Base-by-base conservation (phyloP, 768 basidiomycete species). In the Astraeus odoratus region DNA sequence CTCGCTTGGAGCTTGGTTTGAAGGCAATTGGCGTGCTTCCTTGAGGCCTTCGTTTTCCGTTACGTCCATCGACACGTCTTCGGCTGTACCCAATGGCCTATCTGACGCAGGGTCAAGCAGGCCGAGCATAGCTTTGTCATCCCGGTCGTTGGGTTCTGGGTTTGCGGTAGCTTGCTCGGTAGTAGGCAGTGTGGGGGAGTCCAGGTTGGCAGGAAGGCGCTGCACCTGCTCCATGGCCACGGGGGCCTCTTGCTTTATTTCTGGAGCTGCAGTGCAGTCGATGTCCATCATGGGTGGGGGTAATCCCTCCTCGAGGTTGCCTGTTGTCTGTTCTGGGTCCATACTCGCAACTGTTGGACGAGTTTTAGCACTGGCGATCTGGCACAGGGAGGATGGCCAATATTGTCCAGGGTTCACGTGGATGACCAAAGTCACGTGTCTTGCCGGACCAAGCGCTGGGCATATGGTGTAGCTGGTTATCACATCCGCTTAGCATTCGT, bases 401-500 rank as follows among this genome's bases (percentile, higher is more conserved):
- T n/a, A n/a, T n/a, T n/a, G n/a, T n/a, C n/a, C n/a, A n/a, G n/a
- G n/a, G n/a, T n/a, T n/a, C n/a, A n/a, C n/a, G n/a, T n/a, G n/a
- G n/a, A n/a, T n/a, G n/a, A n/a, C n/a, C n/a, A n/a, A n/a, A n/a
- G n/a, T n/a, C n/a, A n/a, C n/a, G n/a, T n/a, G n/a, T n/a, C n/a
- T n/a, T n/a, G n/a, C n/a, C n/a, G n/a, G n/a, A n/a, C n/a, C n/a
- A n/a, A n/a, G n/a, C n/a, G n/a, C n/a, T n/a, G 63, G 62, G 64
- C 62, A 63, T 66, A 64, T 59, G 64, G 62, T 64, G 62, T 64
- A 64, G 62, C 62, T 64, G 62, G 64, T 62, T 66, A 64, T 64
- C 64, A 64, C 64, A 66, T 66, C 63, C 64, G 58, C 63, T 64
- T 66, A 66, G 64, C 64, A 64, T 58, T n/a, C n/a, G n/a, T n/a